These are phyloP conservation scores for Talaromyces sp. DNA, from an alignment of 2,329 filamentous ascomycete species.

Conservation along the genomic window DNA sequence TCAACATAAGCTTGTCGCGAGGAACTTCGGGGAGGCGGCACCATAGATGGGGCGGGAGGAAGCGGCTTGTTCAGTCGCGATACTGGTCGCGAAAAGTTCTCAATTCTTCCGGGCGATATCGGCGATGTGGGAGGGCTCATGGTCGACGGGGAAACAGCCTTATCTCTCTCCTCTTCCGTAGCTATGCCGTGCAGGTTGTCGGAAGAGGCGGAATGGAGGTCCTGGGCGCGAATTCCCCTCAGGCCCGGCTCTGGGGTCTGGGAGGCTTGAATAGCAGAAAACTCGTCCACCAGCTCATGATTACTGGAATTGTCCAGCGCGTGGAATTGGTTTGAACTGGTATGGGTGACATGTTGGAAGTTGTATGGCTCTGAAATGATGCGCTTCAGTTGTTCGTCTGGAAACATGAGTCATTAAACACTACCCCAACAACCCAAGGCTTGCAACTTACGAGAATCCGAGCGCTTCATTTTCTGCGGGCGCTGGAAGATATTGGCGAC, in stretches of 20 bases:
- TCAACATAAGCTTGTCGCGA: constrained; percentile 25
- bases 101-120: constrained; percentile 28
- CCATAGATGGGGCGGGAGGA: constrained; percentile 32
- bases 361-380: constrained; percentile 59
- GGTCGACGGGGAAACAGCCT: constrained; percentile 13
- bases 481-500: constrained; percentile 25
- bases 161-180: neutral
- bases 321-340: constrained; percentile 50
- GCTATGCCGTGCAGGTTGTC: constrained; percentile 10
- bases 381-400: constrained; percentile 40
- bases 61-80: constrained; percentile 33
- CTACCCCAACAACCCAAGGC: neutral
- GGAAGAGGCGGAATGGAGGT: constrained; percentile 30
- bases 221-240: constrained; percentile 49
- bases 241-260: constrained; percentile 46
- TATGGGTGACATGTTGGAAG: constrained; percentile 60
- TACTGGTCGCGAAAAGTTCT: constrained; percentile 53
- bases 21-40: constrained; percentile 36
- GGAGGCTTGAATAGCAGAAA: constrained; percentile 49
- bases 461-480: constrained; percentile 25
- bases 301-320: constrained; percentile 47
- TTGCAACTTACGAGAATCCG: constrained; percentile 30
- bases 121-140: constrained; percentile 28
- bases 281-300: constrained; percentile 48
- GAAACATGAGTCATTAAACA: constrained; percentile 4